phyloP scores from a whole-genome alignment of 192 early-diverging fungal species.

The Coemansia sp. region DNA sequence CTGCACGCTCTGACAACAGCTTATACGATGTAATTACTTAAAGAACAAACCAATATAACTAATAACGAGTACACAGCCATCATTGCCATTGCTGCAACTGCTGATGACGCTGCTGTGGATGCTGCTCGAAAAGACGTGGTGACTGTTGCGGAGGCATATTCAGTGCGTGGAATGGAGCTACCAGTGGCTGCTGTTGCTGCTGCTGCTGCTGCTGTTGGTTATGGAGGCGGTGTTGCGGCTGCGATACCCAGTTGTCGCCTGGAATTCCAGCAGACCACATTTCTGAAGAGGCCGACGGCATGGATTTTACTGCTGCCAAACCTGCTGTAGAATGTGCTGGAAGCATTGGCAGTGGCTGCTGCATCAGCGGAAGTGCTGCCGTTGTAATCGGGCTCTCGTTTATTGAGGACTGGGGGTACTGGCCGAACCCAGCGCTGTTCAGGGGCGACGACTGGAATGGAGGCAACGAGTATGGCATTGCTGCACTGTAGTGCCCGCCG shows the following conservation, averaged over 20 bases:
- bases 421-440: conserved; percentile 8
- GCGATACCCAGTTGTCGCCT: background rate
- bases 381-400: conserved; percentile 14
- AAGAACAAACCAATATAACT: background rate
- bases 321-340: conserved; percentile 1
- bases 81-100: conserved; percentile 12
- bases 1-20: no score
- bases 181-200: background rate
- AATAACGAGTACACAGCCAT: background rate
- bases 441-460: conserved; percentile 23
- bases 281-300: background rate
- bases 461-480: conserved; percentile 21
- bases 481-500: conserved; percentile 10
- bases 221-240: background rate
- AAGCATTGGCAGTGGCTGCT: background rate
- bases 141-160: background rate
- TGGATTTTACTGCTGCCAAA: conserved; percentile 1
- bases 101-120: conserved; percentile 12
- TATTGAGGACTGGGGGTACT: conserved; percentile 3
- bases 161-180: conserved; percentile 3
- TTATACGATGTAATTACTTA: background rate
- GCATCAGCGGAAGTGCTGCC: conserved; percentile 3
- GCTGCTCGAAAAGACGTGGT: conserved; percentile 4
- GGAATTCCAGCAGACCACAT: conserved; percentile 6
- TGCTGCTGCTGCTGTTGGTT: conserved; percentile 2